These are phyloP conservation scores for Cercospora berteroae DNA, from an alignment of 2,329 filamentous ascomycete species.

Conservation along the genomic window DNA sequence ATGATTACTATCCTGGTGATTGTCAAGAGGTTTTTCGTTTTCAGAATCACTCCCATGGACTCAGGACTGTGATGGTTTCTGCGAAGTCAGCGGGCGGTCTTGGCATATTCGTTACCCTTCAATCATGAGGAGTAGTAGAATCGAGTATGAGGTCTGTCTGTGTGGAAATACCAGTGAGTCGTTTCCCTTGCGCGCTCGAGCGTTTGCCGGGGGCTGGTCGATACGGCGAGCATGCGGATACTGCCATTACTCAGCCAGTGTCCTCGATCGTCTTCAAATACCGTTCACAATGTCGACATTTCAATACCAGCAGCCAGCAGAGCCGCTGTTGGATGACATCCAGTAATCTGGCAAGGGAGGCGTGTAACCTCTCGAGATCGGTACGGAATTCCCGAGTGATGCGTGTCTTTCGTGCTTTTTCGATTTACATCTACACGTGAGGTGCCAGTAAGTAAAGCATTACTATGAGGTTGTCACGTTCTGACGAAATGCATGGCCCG, in stretches of 20 bases:
- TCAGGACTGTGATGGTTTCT: neutral
- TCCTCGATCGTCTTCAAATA: neutral
- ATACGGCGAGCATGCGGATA: neutral
- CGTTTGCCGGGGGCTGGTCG: neutral
- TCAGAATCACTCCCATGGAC: neutral
- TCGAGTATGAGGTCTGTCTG: neutral
- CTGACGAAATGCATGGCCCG: neutral
- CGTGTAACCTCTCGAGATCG: neutral
- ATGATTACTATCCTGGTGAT: neutral
- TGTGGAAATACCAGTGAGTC: neutral
- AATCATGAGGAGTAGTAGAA: too few relatives aligned
- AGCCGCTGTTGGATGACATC: neutral
- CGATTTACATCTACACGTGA: neutral
- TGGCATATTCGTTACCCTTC: too few relatives aligned
- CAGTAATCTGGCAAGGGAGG: neutral
- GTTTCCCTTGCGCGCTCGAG: neutral
- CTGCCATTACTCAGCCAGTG: neutral
- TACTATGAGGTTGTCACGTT: neutral
- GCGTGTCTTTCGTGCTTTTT: neutral
- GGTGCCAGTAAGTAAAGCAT: neutral
- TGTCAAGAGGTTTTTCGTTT: neutral
- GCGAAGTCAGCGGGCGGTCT: too few relatives aligned
- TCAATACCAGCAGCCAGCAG: neutral
- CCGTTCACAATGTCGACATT: neutral
- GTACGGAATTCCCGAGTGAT: neutral